These are phyloP conservation scores for Blastocrithidia nonstop DNA, from an alignment of 208 protist species.

Conservation along the genomic window DNA sequence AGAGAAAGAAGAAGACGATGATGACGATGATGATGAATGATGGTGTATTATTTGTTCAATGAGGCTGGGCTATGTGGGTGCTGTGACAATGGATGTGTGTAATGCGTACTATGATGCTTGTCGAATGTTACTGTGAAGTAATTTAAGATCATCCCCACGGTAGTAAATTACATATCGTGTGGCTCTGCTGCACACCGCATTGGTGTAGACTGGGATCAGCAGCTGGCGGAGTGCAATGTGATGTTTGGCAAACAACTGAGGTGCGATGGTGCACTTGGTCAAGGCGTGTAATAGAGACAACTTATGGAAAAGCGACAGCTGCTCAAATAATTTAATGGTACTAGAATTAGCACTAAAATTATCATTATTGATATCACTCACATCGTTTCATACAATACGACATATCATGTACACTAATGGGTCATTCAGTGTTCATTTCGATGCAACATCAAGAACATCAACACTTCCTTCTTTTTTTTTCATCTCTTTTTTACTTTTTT, in stretches of 20 bases:
- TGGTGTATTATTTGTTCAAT: slow-evolving; percentile 1
- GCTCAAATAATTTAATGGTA: not conserved
- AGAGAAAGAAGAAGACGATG: too few relatives aligned
- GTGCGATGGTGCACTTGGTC: slow-evolving; percentile 2
- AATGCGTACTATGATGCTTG: slow-evolving; percentile 43
- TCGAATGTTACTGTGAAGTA: slow-evolving; percentile 63
- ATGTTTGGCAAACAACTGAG: not conserved
- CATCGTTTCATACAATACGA: not conserved
- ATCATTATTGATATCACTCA: not conserved
- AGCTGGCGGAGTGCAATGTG: too few relatives aligned
- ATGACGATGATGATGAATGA: too few relatives aligned
- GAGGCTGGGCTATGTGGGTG: slow-evolving; percentile 34
- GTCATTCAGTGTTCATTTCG: too few relatives aligned
- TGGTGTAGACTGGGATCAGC: too few relatives aligned
- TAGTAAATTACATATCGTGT: slow-evolving; percentile 76
- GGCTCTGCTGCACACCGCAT: slow-evolving; percentile 48
- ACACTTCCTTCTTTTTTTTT: too few relatives aligned
- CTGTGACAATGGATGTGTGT: slow-evolving; percentile 58
- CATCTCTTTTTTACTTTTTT: too few relatives aligned
- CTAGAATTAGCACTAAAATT: not conserved
- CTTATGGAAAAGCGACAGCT: slow-evolving; percentile 24
- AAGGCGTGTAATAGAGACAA: slow-evolving; percentile 37
- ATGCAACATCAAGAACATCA: too few relatives aligned
- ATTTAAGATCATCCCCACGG: slow-evolving; percentile 61
- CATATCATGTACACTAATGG: not conserved